Evolutionary conservation across 148 eudicot species (phyloP), one percentile per base, ranked within the genome.

Genomic region (Talinum fruticosum): DNA sequence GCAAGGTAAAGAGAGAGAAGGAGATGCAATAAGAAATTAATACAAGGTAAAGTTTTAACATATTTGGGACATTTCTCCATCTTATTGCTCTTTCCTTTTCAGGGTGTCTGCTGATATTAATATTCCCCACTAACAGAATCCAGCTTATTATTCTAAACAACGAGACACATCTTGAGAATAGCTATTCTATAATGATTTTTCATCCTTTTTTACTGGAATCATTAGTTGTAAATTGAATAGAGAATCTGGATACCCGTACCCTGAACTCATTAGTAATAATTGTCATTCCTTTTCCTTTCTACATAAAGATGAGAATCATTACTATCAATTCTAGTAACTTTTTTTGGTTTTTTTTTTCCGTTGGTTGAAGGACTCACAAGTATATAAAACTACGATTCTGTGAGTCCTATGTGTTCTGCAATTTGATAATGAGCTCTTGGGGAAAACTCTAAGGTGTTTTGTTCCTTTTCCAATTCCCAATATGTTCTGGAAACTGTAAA

Each of bases 41-140:
- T 62, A 18, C 79, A 81, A 83, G 81, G 83, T 83, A 79, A 83
- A 74, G 76, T 59, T 81, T 78, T 76, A 83, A 81, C 86, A 83
- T 83, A 76, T 81, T 81, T 76, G 73, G 59, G 71, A 81, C 82
- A 72, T 81, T 79, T 62, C 33, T 69, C 44, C 35, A 33, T 47
- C 36, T 75, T 80, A 23, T 74, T 71, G 51, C 79, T 59, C 78
- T 85, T 83, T 83, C 86, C 81, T 81, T 83, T 79, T 86, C 69
- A n/a, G 73, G 84, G 77, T 81, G 81, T 83, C 79, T 85, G 84
- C 80, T 83, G 75, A 69, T 83, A 57, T 75, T 78, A 76, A 71
- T 79, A 74, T 86, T 82, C 83, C 81, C 76, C 37, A 37, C 82
- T 75, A 75, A 69, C 77, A 75, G 76, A 79, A 76, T 76, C 79